A percentile compares a stretch with the other conserved stretches of the same genome.
Evolutionary conservation across 2,329 filamentous ascomycete species (phyloP).

Genomic region (Graphium sp.): DNA sequence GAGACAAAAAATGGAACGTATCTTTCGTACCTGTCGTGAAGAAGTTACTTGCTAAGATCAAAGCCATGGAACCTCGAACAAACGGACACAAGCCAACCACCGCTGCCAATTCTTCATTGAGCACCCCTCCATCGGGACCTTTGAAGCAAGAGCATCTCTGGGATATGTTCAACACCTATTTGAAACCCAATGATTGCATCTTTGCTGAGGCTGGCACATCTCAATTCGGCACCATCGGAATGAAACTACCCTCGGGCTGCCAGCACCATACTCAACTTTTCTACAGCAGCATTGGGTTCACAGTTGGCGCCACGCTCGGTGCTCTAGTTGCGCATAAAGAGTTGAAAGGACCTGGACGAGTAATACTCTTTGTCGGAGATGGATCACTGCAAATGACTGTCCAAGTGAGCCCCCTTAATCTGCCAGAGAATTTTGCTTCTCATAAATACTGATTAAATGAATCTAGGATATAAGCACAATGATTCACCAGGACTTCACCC

Average conservation of each 20-base stretch:
- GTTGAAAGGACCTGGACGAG: constrained; percentile 37
- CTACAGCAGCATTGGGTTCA: constrained; percentile 49
- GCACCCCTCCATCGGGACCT: no score
- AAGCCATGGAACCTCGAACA: no score
- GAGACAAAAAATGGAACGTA: no score
- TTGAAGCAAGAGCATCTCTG: constrained; percentile 69
- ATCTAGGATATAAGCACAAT: constrained; percentile 74
- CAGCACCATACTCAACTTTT: constrained; percentile 70
- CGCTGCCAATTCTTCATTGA: no score
- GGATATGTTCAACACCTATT: constrained; percentile 56
- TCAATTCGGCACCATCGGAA: constrained; percentile 80
- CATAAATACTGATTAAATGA: no score
- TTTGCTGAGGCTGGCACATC: constrained; percentile 78
- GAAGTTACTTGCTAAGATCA: no score
- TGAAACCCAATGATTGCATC: constrained; percentile 57
- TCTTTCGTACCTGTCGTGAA: no score
- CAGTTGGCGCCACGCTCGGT: constrained; percentile 38
- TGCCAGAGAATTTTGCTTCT: no score
- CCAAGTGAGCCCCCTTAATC: no score
- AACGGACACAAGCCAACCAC: no score
- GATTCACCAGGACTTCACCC: constrained; percentile 54
- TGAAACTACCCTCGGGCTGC: constrained; percentile 58
- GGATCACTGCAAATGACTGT: constrained; percentile 73
- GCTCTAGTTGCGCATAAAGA: constrained; percentile 64
- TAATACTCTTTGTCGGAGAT: constrained; percentile 74